Evolutionary conservation across 768 basidiomycete genomes (phyloP), one percentile per base, ranked within the genome.

Genomic region (Epithele typhae): DNA sequence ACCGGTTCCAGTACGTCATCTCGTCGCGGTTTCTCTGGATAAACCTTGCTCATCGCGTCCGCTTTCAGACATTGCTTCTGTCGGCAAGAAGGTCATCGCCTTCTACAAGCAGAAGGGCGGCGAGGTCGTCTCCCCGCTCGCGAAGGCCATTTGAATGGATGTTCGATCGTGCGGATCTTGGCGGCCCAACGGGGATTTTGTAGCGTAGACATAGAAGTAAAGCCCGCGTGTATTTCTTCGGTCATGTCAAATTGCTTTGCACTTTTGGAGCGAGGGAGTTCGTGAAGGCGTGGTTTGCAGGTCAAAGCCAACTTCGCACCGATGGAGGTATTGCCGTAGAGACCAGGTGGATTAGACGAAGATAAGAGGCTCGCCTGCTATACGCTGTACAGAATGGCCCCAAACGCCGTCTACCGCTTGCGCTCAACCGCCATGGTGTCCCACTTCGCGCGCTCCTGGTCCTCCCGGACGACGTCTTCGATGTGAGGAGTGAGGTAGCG

Each of bases 401-500:
- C 12, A 37, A 14, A 18, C 37, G n/a, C n/a, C n/a, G 25, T 57
- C 55, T 63, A 58, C 48, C 83, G 85, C 71, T 34, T 52, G 41
- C 79, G 78, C 62, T 76, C 70, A 37, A 95, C 81, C 19, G 73
- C 70, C 64, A 89, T 68, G 49, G 71, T 82, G 72, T 98, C 93
- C 90, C 90, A 96, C 47, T 73, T 71, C 25, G 58, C 64, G 58
- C 92, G 79, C 74, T 97, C 95, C 23, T 71, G 65, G 33, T 86
- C 75, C 70, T 97, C 94, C 54, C 74, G 75, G 57, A 71, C 69
- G 52, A 95, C 85, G 35, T 84, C 77, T 49, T 72, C 56, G 33
- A 98, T 79, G 64, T 85, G 78, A 23, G 89, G 85, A 52, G 74
- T 77, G 58, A 98, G 81, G 78, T 96, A 98, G 48, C 92, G 88